Evolutionary conservation across 768 basidiomycete genomes (phyloP), one percentile per base, ranked within the genome.

Genomic region (Xerocomus spinulosus): DNA sequence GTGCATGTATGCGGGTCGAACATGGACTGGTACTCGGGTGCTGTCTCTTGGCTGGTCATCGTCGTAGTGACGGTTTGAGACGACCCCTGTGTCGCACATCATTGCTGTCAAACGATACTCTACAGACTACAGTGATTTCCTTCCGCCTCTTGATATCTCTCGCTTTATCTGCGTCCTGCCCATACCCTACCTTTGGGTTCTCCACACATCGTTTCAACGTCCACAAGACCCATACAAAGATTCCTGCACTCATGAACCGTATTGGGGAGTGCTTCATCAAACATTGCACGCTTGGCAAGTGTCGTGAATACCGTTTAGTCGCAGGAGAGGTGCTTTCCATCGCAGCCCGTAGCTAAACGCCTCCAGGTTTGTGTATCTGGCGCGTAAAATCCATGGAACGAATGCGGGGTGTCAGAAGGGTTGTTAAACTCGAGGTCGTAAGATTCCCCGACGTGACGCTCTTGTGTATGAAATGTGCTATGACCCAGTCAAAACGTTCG

Each of bases 1-100:
- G 76, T 70, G 56, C 82, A 81, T 4, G 86, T 89, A 0, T 63
- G 47, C 1, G 80, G 70, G 55, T 82, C 74, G 59, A 88, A 85
- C 18, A 80, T 67, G 4, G 82, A 74, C 28, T 60, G 59, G 18
- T 23, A 38, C 21, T 14, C 21, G 13, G 13, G 12, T 8, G 36
- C 21, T 24, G 36, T 12, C 36, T 38, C 36, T 15, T 23, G 35
- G 35, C 13, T 36, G 32, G 15, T 18, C 36, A 38, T 38, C 13
- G 21, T 38, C 20, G 13, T 36, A 13, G 35, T 36, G 20, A 2
- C 10, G 6, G 26, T 28, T 28, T 10, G 10, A 28, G 26, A 28
- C 10, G 26, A 28, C 26, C 26, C 26, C 26, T 33, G 14, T 29
- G n/a, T n/a, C n/a, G n/a, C n/a, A n/a, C n/a, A n/a, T n/a, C n/a